Evolutionary conservation across 129 eudicot species (phyloP), one percentile per base, ranked within the genome.

Genomic region (Chrysanthemum makinoi): DNA sequence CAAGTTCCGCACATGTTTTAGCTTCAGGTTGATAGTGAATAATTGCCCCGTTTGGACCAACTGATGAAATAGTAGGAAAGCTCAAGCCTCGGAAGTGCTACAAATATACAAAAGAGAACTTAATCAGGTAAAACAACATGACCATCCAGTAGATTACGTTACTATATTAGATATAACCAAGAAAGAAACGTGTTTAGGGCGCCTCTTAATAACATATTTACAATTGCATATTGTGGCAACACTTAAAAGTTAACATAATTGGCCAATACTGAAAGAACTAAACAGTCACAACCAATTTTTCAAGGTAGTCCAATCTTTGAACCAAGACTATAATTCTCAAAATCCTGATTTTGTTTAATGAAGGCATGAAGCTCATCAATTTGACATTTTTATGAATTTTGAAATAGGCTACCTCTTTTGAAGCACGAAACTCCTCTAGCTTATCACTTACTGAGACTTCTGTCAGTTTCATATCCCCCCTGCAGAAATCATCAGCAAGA

Each of bases 81-180:
- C 99, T 95, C 83, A 95, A 77, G 52, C 99, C 99, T 84, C 87
- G 86, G 80, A 95, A 95, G 69, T 87, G 88, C 99, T 95, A 84
- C 84, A 75, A 58, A 12, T 26, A 52, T 53, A 75, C 66, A 72
- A 75, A 28, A 39, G 43, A 65, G 0, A 68, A 66, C 50, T 12
- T 26, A 49, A 54, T 13, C 49, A 73, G 24, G 56, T 69, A 47
- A 56, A 56, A 57, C 50, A 44, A 35, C 46, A 76, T 33, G 55
- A 9, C 4, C 43, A 71, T 49, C 9, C 44, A 15, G 28, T 44
- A 26, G 46, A 24, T 12, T 12, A 66, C 30, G 58, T 12, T 66
- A 39, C 56, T n/a, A 15, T 11, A 61, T 26, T 61, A 47, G 50
- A n/a, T 20, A 19, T 22, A 72, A 59, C 58, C 47, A 61, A 61